Percentiles rank a stretch among this genome's conserved stretches.
phyloP scores from a whole-genome alignment of 495 filamentous ascomycete genomes.

The Corynascus novoguineensis region DNA sequence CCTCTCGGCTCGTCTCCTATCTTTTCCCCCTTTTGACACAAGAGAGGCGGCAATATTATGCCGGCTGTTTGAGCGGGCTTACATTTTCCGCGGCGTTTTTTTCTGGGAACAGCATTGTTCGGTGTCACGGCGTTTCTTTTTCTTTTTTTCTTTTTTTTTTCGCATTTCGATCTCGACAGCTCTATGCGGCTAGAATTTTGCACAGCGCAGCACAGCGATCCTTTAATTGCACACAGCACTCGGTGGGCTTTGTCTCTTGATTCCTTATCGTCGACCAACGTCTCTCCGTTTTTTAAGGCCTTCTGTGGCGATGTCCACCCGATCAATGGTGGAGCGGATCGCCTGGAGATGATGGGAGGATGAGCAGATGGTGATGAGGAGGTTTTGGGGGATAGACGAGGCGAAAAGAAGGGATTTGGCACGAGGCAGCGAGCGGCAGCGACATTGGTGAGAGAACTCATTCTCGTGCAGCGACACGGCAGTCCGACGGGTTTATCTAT shows the following conservation, averaged over 20 bases:
- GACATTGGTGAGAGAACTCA: neutral
- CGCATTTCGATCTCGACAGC: slow-evolving; percentile 18
- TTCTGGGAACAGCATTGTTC: slow-evolving; percentile 42
- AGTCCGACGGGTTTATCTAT: neutral
- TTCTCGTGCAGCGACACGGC: neutral
- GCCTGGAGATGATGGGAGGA: neutral
- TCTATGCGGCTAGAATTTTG: slow-evolving; percentile 29
- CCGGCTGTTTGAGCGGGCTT: slow-evolving; percentile 38
- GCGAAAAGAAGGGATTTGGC: neutral
- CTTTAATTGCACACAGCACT: slow-evolving; percentile 13
- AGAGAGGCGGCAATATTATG: slow-evolving; percentile 22
- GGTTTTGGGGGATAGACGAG: neutral
- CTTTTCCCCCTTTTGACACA: slow-evolving; percentile 18
- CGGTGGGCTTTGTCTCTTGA: neutral
- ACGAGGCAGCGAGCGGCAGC: neutral
- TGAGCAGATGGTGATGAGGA: neutral
- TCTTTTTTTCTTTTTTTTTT: slow-evolving; percentile 11
- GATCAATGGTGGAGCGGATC: neutral
- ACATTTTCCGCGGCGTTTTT: slow-evolving; percentile 34
- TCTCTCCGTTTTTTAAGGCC: neutral
- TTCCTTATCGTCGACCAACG: neutral
- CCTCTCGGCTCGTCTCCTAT: slow-evolving; percentile 34
- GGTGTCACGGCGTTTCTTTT: slow-evolving; percentile 46
- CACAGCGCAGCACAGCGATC: slow-evolving; percentile 24
- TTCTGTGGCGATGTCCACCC: neutral